Percentiles rank a stretch among this genome's conserved stretches.
Evolutionary conservation across 768 basidiomycete genomes (phyloP).

Genomic region (Tremella yokohamensis): DNA sequence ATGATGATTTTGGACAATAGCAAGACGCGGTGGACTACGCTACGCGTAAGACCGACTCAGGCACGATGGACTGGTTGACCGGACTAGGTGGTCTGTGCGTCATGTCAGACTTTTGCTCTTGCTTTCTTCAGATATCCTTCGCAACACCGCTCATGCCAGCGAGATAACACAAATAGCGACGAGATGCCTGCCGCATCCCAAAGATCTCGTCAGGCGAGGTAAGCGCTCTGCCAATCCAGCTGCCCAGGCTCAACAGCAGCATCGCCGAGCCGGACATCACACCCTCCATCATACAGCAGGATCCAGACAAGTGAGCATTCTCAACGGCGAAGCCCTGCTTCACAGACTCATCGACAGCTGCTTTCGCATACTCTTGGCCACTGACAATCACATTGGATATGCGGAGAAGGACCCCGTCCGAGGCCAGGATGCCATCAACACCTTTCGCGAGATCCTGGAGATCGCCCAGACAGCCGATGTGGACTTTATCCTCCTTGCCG

Average conservation of each 20-base stretch:
- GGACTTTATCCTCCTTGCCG: conserved; percentile 90
- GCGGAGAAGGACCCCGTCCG: conserved; percentile 89
- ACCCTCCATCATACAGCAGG: not conserved
- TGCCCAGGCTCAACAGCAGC: not conserved
- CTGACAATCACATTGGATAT: conserved; percentile 95
- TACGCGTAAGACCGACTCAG: too few relatives aligned
- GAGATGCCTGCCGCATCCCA: too few relatives aligned
- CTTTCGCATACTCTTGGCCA: conserved; percentile 73
- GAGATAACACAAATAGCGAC: too few relatives aligned
- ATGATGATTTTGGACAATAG: too few relatives aligned
- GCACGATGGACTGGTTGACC: too few relatives aligned
- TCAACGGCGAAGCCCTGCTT: not conserved
- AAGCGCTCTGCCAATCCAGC: too few relatives aligned
- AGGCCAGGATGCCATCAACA: conserved; percentile 90
- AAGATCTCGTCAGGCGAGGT: too few relatives aligned
- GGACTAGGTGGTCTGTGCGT: too few relatives aligned
- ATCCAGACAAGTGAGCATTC: conserved; percentile 2
- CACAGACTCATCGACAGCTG: conserved; percentile 34
- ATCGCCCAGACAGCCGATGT: conserved; percentile 76
- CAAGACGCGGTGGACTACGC: too few relatives aligned
- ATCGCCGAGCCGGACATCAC: conserved; percentile 3
- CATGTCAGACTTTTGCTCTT: too few relatives aligned
- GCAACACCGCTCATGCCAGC: too few relatives aligned
- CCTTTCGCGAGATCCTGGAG: conserved; percentile 89
- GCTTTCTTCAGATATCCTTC: too few relatives aligned